Conservation (phyloP, 192 early-diverging fungal genomes). For the Linnemannia elongata region DNA sequence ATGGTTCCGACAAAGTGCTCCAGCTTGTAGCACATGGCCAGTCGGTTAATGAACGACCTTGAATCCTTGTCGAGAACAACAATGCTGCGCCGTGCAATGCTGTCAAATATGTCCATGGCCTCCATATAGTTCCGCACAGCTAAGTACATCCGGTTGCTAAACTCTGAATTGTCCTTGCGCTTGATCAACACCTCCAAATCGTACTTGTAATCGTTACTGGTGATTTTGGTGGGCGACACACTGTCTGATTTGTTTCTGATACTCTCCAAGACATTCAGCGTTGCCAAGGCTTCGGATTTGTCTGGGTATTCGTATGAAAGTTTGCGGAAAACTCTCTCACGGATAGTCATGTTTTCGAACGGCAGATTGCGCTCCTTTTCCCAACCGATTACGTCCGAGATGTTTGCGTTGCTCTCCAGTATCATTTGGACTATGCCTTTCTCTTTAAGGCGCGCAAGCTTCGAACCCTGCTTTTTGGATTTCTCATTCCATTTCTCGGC, state of each 20-base stretch:
- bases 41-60: conserved; percentile 44
- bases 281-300: conserved; percentile 33
- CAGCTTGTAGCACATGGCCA: conserved; percentile 45
- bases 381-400: conserved; percentile 45
- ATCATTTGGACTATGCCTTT: conserved; percentile 40
- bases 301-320: conserved; percentile 38
- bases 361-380: conserved; percentile 43
- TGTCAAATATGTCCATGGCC: conserved; percentile 27
- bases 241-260: conserved; percentile 34
- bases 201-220: conserved; percentile 33
- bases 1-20: conserved; percentile 48
- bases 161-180: conserved; percentile 44
- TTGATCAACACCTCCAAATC: conserved; percentile 42
- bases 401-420: conserved; percentile 29
- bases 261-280: conserved; percentile 32
- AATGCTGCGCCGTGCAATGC: conserved; percentile 33
- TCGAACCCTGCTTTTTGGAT: conserved; percentile 42
- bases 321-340: conserved; percentile 42
- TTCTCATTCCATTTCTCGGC: conserved; percentile 51
- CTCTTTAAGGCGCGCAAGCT: conserved; percentile 36
- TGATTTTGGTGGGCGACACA: conserved; percentile 29
- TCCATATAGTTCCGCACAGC: conserved; percentile 40
- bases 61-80: conserved; percentile 44
- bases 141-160: conserved; percentile 51
- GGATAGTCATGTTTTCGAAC: conserved; percentile 50